Evolutionary conservation across 139 green algal genomes (phyloP).

Genomic region (Tetraselmis striata): DNA sequence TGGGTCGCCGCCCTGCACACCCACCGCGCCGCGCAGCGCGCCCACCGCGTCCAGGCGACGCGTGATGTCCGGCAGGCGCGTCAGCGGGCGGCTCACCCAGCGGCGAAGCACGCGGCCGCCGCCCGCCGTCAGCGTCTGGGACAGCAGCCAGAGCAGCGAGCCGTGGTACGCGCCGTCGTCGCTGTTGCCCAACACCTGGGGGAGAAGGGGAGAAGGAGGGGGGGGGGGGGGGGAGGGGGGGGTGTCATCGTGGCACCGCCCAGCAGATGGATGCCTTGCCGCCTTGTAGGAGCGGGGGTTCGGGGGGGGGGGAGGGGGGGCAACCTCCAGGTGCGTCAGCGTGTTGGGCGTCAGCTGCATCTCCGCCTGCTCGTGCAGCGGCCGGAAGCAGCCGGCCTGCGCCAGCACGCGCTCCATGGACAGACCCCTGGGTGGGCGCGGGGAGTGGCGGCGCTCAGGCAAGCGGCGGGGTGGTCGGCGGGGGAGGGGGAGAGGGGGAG

Average conservation of each 20-base stretch:
- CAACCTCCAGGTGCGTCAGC: constrained; percentile 56
- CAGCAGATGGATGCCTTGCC: too few species aligned
- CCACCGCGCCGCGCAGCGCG: constrained; percentile 16
- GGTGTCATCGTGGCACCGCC: too few species aligned
- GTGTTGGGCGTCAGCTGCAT: constrained; percentile 52
- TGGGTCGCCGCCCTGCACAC: constrained; percentile 12
- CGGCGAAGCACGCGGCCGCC: constrained; percentile 63
- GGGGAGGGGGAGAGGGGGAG: too few species aligned
- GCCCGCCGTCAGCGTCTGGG: constrained; percentile 59
- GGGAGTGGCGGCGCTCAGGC: too few species aligned
- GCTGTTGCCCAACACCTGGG: neutral
- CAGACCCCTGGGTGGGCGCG: neutral
- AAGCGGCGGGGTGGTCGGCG: too few species aligned
- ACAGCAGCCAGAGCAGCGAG: constrained; percentile 75
- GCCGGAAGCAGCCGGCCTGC: constrained; percentile 12
- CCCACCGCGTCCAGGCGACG: constrained; percentile 18
- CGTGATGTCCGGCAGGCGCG: constrained; percentile 33
- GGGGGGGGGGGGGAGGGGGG: too few species aligned
- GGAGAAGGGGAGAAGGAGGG: too few species aligned
- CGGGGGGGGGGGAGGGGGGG: too few species aligned
- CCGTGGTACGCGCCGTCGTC: constrained; percentile 37
- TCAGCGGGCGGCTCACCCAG: constrained; percentile 68
- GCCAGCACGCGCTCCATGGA: constrained; percentile 53
- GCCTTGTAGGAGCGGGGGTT: too few species aligned
- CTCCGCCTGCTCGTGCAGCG: neutral